Evolutionary conservation across 495 filamentous ascomycete species (phyloP).

Genomic region (Achaetomiella virescens): DNA sequence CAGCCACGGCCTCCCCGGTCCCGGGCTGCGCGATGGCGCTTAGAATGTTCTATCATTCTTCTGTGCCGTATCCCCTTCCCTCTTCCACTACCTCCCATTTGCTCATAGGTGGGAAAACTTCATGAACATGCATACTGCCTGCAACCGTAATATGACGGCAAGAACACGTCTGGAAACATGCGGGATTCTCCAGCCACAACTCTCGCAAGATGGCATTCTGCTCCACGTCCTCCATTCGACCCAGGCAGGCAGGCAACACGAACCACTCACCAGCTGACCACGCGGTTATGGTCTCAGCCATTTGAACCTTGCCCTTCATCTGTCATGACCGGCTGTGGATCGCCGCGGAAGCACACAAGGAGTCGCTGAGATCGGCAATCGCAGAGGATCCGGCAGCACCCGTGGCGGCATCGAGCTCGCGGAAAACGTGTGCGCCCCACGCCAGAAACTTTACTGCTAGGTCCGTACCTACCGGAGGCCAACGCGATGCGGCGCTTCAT

Average conservation of each 20-base stretch:
- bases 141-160: background rate
- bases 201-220: too few species aligned
- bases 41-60: background rate
- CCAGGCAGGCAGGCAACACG: too few species aligned
- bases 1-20: slow-evolving; percentile 17
- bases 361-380: background rate
- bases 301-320: too few species aligned
- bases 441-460: slow-evolving; percentile 5
- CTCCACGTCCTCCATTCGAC: too few species aligned
- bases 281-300: too few species aligned
- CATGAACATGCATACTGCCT: background rate
- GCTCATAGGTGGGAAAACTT: slow-evolving; percentile 10
- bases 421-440: slow-evolving; percentile 18
- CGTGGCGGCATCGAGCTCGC: slow-evolving; percentile 7
- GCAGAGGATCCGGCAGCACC: background rate
- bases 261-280: too few species aligned
- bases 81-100: background rate
- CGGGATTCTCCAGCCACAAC: background rate
- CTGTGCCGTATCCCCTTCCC: background rate
- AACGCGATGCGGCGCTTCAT: slow-evolving; percentile 3
- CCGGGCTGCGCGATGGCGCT: slow-evolving; percentile 8
- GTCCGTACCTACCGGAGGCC: slow-evolving; percentile 6
- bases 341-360: too few species aligned
- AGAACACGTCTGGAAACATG: background rate
- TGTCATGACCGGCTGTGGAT: too few species aligned